Evolutionary conservation across 2,329 filamentous ascomycete species (phyloP), one percentile per base, ranked within the genome.

Genomic region (Pseudovirgaria hyperparasitica): DNA sequence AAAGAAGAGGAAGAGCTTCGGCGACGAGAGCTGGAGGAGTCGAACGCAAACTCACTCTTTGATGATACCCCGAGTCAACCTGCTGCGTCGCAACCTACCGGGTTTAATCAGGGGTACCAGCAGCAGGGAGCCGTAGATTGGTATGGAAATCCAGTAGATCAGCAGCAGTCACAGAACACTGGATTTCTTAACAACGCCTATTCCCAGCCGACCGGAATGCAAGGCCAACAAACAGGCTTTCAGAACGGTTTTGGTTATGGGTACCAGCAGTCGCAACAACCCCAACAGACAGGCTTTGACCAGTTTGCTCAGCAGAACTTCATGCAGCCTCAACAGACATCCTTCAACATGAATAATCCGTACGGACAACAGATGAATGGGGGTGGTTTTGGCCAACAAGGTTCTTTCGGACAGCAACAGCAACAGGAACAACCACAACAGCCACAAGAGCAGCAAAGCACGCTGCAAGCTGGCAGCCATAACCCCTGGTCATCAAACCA

Each of bases 91-190:
- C 82, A 86, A 56, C 73, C 72, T 21, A 96, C 86, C 9, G 87
- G 85, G 19, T 85, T 84, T 62, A 96, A 94, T 55, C 86, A 93
- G 58, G 87, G 87, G 24, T 98, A 98, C 48, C 86, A 96, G 60
- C 90, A 98, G 58, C 87, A 93, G 50, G 80, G 80, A 31, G 82
- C 84, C 9, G 90, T 98, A 11, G 90, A 98, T 57, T 96, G 92
- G 73, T 90, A 92, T 43, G 90, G 87, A 32, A 98, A 98, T 54
- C 84, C 86, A 9, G 78, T 96, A 45, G 82, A 87, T 32, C 76
- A 74, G 44, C 72, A 60, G 22, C 59, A 63, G 38, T 61, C 77
- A 40, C 76, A 86, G 52, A 68, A 63, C 28, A 79, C 74, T 9
- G 74, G 73, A 5, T 78, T 66, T 43, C 54, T 77, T 37, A 76